Base-by-base conservation (phyloP, 1,284 basidiomycete genomes). In the Caloboletus inedulis region DNA sequence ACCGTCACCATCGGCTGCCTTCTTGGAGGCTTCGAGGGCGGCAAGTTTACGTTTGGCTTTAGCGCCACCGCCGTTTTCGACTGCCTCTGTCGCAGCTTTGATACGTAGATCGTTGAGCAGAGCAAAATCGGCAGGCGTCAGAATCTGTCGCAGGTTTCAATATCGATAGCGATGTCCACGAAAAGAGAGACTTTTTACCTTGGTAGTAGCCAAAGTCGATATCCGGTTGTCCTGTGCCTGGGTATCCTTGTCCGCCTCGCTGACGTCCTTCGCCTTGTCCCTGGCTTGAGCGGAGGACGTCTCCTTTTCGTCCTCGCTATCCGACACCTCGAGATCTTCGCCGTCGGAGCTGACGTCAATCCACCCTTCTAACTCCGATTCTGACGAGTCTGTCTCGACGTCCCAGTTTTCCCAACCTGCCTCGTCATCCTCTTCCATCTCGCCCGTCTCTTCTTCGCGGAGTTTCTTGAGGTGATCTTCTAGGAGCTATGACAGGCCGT, bases 81-180 rank as follows among this genome's bases (percentile, higher is more conserved):
- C 85, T 2, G 83, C 84, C 51, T 84, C 79, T 19, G 78, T 75
- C n/a, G 91, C 91, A 0, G 88, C 90, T 72, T 91, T 81, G 52
- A 94, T 80, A 8, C 89, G 87, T 9, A 99, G 83, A 62, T 98
- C 92, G 63, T 93, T 92, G 51, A 99, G 80, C 47, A 98, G 76
- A 0, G 91, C 91, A 70, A 98, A 99, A 72, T 99, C 96, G 27
- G 95, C 95, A 0, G 97, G 97, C 0, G 97, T 99, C 33, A 99
- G 83, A 64, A 99, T 99, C 92, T 95, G 54, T 10, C 44, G 13
- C 21, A 3, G 16, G 13, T 21, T 29, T 53, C 49, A 62, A 30
- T 34, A 35, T 39, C 6, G 8, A 14, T n/a, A 12, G 7, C 6
- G 12, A 13, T 7, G 13, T 49, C 16, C 23, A 25, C 30, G 33